A percentile compares a stretch with the other conserved stretches of the same genome.
Conservation (phyloP, 2,329 filamentous ascomycete species). For the Xylaria sp. region DNA sequence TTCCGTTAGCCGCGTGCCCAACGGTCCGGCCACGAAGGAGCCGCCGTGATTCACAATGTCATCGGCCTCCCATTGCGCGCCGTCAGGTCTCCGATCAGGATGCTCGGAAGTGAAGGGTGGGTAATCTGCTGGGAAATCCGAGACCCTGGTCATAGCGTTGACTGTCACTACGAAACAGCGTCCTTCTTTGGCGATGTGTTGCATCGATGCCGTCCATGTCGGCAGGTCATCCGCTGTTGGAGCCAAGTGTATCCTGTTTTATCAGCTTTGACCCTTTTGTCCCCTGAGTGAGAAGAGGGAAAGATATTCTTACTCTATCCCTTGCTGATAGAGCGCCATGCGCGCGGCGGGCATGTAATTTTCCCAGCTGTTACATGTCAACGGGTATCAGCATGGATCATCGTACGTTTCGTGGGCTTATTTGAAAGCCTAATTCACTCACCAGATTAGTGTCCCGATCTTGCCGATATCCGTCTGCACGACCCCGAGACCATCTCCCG, state of each 20-base stretch:
- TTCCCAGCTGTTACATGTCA: slow-evolving; percentile 43
- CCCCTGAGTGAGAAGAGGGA: too few species aligned
- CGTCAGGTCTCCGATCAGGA: slow-evolving; percentile 47
- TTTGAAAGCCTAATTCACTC: slow-evolving; percentile 2
- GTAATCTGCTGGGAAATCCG: slow-evolving; percentile 49
- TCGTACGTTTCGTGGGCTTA: not conserved
- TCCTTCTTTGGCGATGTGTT: slow-evolving; percentile 53
- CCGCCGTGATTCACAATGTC: slow-evolving; percentile 49
- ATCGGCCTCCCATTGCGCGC: slow-evolving; percentile 44
- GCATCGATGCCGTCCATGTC: slow-evolving; percentile 49
- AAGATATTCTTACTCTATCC: slow-evolving; percentile 44
- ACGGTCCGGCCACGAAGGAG: slow-evolving; percentile 48
- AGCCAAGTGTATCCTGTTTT: slow-evolving; percentile 41
- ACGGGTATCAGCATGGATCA: slow-evolving; percentile 10
- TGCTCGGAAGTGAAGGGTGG: slow-evolving; percentile 48
- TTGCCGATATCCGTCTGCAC: slow-evolving; percentile 48
- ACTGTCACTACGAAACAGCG: slow-evolving; percentile 50
- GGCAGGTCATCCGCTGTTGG: slow-evolving; percentile 43
- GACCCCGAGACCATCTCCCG: slow-evolving; percentile 48
- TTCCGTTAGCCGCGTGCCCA: slow-evolving; percentile 46
- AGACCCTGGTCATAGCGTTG: slow-evolving; percentile 49
- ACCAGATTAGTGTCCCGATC: slow-evolving; percentile 50
- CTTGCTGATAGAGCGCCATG: slow-evolving; percentile 49
- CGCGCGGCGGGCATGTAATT: slow-evolving; percentile 53
- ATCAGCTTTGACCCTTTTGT: slow-evolving; percentile 4